A percentile compares a stretch with the other conserved stretches of the same genome.
phyloP scores from a whole-genome alignment of 306 rosid genomes.

The Quercus wislizeni region DNA sequence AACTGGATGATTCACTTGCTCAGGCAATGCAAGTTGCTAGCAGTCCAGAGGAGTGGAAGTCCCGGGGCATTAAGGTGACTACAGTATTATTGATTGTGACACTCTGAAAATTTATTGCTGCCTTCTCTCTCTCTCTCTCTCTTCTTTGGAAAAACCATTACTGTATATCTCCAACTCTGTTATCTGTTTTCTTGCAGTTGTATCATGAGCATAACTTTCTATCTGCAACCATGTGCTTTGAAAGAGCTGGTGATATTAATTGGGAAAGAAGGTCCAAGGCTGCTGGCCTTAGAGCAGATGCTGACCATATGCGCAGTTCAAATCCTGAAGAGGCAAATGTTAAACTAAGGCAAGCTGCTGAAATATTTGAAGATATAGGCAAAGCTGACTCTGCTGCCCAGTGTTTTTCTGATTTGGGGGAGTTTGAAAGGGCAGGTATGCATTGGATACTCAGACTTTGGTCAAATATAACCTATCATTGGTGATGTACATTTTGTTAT shows the following conservation, averaged over 20 bases:
- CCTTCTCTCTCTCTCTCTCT: too few relatives aligned
- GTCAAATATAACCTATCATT: background rate
- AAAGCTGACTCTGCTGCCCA: slow-evolving; percentile 61
- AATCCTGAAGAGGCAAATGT: slow-evolving; percentile 51
- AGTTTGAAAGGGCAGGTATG: slow-evolving; percentile 67
- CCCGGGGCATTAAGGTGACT: too few relatives aligned
- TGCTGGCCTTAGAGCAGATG: slow-evolving; percentile 56
- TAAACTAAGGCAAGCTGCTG: slow-evolving; percentile 70
- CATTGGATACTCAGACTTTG: background rate
- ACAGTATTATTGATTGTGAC: too few relatives aligned
- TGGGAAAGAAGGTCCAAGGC: slow-evolving; percentile 81
- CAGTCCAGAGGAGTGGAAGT: slow-evolving; percentile 30
- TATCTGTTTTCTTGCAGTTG: slow-evolving; percentile 38
- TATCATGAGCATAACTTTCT: slow-evolving; percentile 57
- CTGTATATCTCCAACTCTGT: background rate
- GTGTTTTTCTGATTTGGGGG: slow-evolving; percentile 66
- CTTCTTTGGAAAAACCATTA: background rate
- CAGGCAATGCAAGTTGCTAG: slow-evolving; percentile 78
- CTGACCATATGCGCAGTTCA: slow-evolving; percentile 39
- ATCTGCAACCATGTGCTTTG: slow-evolving; percentile 80
- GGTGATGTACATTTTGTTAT: background rate
- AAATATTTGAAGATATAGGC: slow-evolving; percentile 59
- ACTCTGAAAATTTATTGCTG: too few relatives aligned
- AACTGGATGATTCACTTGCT: slow-evolving; percentile 67
- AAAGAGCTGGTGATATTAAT: slow-evolving; percentile 61